Base-by-base conservation (phyloP, 371 early-diverging fungal genomes). In the Mucor saturninus region DNA sequence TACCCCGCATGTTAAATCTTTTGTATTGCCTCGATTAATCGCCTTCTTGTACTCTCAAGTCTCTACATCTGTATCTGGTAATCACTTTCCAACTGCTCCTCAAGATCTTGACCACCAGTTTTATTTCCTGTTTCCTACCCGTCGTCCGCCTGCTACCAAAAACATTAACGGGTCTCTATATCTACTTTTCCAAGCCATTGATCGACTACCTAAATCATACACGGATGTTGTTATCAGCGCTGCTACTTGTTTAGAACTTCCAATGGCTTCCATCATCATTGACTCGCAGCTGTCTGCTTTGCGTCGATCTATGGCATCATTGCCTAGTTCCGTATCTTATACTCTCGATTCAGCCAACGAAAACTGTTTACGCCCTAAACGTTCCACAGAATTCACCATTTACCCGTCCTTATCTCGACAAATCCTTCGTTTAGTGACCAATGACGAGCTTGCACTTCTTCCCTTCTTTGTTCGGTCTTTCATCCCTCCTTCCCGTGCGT, bases 161-260 rank as follows among this genome's bases (percentile, higher is more conserved):
- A n/a, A n/a, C n/a, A n/a, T 10, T 40, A 5, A 30, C 13, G 42
- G 53, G 15, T 32, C 31, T 35, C 50, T 57, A 3, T 53, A 35
- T 13, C n/a, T 54, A 11, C 14, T 65, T n/a, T 65, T 59, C 26
- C 5, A 38, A 1, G 65, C 60, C 5, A 42, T 59, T 10, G 56
- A 65, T 49, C n/a, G n/a, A n/a, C n/a, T n/a, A n/a, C n/a, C n/a
- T n/a, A n/a, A n/a, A n/a, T n/a, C n/a, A n/a, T n/a, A n/a, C n/a
- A n/a, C n/a, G n/a, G 29, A 30, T 21, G 39, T 54, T 0, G 40
- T 49, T 14, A 30, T 55, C 5, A 60, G 48, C 7, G 28, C 56
- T 0, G 55, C 43, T 2, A 59, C 55, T 0, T 46, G 49, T 15
- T 21, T 65, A 3, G 29, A 46, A 5, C 29, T 65, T 11, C 60